Evolutionary conservation across 2,329 filamentous ascomycete genomes (phyloP), one percentile per base, ranked within the genome.

Genomic region (Dothiorella sarmentorum): DNA sequence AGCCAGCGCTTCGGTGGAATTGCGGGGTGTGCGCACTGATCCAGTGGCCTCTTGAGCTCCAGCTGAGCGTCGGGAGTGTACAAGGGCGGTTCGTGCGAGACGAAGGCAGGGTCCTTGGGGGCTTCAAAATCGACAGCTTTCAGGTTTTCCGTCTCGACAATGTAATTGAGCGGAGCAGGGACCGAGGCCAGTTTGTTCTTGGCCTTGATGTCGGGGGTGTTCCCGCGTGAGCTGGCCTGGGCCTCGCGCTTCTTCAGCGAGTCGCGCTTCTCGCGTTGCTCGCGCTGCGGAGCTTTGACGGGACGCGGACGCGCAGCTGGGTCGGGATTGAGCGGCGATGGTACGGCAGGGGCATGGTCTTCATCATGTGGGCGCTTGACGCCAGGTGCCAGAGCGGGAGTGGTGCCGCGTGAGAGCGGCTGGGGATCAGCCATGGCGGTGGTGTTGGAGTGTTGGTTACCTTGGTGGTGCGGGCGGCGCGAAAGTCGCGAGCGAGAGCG

Each of bases 271-370:
- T 81, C 80, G 40, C 79, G 71, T 64, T 76, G 77, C 69, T 73
- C 71, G 24, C 58, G 42, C 55, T 70, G 70, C 43, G 69, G 71
- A 3, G 73, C 69, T 59, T 69, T 64, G 61, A 68, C 67, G 6
- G 74, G 70, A 3, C 79, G 73, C 29, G 76, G 71, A 24, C 83
- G 72, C 56, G 69, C 64, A 18, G 69, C 67, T 13, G 64, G 33
- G 78, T 77, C 82, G 62, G 80, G 79, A 65, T 91, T 91, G 62
- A 92, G 81, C 26, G 88, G 88, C 10, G 89, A 92, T 2, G 88
- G 85, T 2, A 91, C 80, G 11, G 85, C 80, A 4, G 89, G 88
- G 61, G 81, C 81, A 71, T 60, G 51, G 24, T 60, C 58, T 17
- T 60, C 51, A 15, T 60, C 56, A 43, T 43, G 56, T 15, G 49